Base-by-base conservation (phyloP, 73 alveolate genomes). In the Effrenium voratum region DNA sequence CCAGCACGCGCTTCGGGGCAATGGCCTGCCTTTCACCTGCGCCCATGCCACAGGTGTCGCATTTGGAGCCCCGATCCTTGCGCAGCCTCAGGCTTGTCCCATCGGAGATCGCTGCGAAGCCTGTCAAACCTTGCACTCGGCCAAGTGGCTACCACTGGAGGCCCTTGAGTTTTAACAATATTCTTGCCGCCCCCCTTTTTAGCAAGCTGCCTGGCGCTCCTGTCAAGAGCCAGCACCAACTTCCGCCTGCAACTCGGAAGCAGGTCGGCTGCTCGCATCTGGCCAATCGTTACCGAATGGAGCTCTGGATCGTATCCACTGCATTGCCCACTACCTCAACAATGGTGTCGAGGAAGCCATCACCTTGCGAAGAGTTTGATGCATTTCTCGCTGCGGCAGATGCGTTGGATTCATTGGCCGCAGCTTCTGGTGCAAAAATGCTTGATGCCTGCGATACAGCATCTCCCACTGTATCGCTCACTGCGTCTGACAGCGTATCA, bases 1-100 rank as follows among this genome's bases (percentile, higher is more conserved):
- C 97, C 97, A 90, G 59, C 97, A 90, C 8, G 97, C 97, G 34
- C 97, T 90, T n/a, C 97, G 85, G n/a, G 97, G 97, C 73, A 90
- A 55, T 10, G 87, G 76, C 38, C 70, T 52, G 38, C 97, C 97
- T 34, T 90, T 75, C 59, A 70, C 95, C 95, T 88, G 80, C 55
- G 30, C 16, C 32, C 63, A 16, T n/a, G n/a, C n/a, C n/a, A n/a
- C n/a, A n/a, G n/a, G n/a, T n/a, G n/a, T n/a, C n/a, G n/a, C n/a
- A n/a, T n/a, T n/a, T n/a, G n/a, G n/a, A 52, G 63, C 19, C 63
- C 26, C 8, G 8, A 52, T 19, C 63, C 63, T 12, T 12, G 19
- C 63, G 6, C 59, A 5, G 85, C 97, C 97, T 90, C 40, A 16
- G 97, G 97, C 40, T 87, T 86, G 28, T 70, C 97, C 97, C 97